Conservation (phyloP, 768 basidiomycete species). For the Termitomyces sp. region DNA sequence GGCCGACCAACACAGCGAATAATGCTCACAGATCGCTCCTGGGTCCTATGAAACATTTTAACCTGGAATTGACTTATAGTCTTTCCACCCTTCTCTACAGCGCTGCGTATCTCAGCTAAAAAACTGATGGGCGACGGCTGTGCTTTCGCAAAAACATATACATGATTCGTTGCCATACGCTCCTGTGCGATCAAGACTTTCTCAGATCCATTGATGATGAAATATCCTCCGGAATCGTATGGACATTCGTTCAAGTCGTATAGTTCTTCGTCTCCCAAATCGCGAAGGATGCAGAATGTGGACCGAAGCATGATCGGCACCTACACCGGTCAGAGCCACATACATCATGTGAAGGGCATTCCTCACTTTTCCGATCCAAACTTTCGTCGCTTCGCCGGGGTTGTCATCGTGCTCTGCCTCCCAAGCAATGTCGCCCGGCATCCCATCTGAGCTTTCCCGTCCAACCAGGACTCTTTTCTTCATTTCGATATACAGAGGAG, state of each 20-base stretch:
- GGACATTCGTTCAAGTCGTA: constrained; percentile 97
- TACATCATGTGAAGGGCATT: not conserved
- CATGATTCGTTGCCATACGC: constrained; percentile 98
- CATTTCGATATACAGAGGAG: constrained; percentile 95
- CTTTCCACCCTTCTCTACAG: constrained; percentile 97
- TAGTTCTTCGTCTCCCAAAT: constrained; percentile 70
- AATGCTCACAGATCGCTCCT: constrained; percentile 76
- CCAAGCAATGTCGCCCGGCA: constrained; percentile 77
- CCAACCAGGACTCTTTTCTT: constrained; percentile 78
- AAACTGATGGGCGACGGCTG: constrained; percentile 95
- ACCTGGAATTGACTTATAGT: constrained; percentile 97
- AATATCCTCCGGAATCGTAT: constrained; percentile 98
- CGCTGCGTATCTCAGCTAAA: constrained; percentile 94
- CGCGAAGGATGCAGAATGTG: constrained; percentile 88
- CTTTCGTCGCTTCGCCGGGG: constrained; percentile 68
- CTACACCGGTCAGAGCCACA: constrained; percentile 31
- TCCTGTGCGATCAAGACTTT: constrained; percentile 99
- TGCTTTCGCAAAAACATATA: constrained; percentile 98
- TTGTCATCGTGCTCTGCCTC: constrained; percentile 64
- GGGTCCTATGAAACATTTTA: constrained; percentile 90
- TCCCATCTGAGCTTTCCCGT: constrained; percentile 73
- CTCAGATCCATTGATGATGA: constrained; percentile 99
- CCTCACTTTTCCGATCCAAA: constrained; percentile 91
- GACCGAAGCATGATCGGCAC: constrained; percentile 98
- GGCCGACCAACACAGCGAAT: not conserved